Base-by-base conservation (phyloP, 1,139 yeast genomes). In the Geotrichum cucujoidarum region DNA sequence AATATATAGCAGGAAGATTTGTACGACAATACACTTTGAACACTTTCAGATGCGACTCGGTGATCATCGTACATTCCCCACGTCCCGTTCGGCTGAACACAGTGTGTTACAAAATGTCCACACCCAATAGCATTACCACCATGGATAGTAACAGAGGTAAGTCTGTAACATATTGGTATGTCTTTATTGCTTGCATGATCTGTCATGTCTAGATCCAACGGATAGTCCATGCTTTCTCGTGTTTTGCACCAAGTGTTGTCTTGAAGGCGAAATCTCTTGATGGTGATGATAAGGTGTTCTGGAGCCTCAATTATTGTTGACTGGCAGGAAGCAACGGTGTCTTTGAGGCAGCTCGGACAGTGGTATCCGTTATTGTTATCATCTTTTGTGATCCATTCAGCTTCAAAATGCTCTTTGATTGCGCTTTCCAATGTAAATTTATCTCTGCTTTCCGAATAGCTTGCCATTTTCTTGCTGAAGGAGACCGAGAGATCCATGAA, bases 111-210 rank as follows among this genome's bases (percentile, higher is more conserved):
- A 61, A 92, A 92, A 67, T 92, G 98, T 5, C 98, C 98, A 3
- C 92, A 81, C 38, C 89, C 81, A n/a, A 89, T 80, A 1, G 95
- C 83, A 54, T 97, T 75, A 31, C 98, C 98, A 60, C 87, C 95
- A 63, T 92, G 98, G 13, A 88, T 92, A 53, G 90, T 84, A 18
- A 89, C 95, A 17, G 90, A 80, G 13, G 78, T 74, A 53, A 92
- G 74, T 61, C 81, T 82, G 66, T 92, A 92, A 49, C 74, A 72
- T 4, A 80, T 76, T 1, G 83, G 79, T n/a, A 71, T 67, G 6
- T 10, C 10, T 8, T 60, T 55, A n/a, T 58, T 50, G 17, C 40
- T 40, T 17, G 54, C 47, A 11, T 76, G 90, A 49, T 76, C 76
- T 0, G 87, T 71, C 52, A 92, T 68, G 60, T 90, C 94, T 52